Conservation (phyloP, 192 early-diverging fungal genomes). For the Oehlia diaphana region DNA sequence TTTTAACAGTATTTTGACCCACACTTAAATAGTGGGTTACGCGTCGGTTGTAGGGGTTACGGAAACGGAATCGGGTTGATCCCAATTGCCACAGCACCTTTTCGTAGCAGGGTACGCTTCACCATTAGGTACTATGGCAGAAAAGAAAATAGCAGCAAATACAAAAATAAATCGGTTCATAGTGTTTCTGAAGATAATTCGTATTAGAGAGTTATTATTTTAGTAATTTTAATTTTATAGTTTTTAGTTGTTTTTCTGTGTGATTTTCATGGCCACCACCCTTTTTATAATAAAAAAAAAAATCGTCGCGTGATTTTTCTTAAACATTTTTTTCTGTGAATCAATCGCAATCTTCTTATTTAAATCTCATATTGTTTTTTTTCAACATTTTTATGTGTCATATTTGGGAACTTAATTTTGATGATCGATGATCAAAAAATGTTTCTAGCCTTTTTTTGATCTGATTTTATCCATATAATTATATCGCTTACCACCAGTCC, state of each 20-base stretch:
- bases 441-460: slow-evolving; percentile 14
- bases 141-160: slow-evolving; percentile 4
- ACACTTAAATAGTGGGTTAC: too few species aligned
- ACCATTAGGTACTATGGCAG: background rate
- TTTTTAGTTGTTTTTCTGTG: background rate
- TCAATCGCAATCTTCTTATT: too few species aligned
- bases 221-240: too few species aligned
- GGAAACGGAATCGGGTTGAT: too few species aligned
- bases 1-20: too few species aligned
- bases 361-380: background rate
- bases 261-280: background rate
- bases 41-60: too few species aligned
- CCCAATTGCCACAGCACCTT: too few species aligned
- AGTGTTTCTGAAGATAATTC: slow-evolving; percentile 12
- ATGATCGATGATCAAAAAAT: background rate
- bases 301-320: too few species aligned
- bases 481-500: too few species aligned
- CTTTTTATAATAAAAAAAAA: too few species aligned
- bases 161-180: slow-evolving; percentile 7
- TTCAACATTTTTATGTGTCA: background rate
- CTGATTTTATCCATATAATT: slow-evolving; percentile 13
- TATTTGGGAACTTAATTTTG: background rate
- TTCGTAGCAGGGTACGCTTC: too few species aligned
- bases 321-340: too few species aligned
- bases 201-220: background rate